These are phyloP conservation scores for Boletus coccyginus DNA, from an alignment of 768 basidiomycete genomes.

Conservation along the genomic window DNA sequence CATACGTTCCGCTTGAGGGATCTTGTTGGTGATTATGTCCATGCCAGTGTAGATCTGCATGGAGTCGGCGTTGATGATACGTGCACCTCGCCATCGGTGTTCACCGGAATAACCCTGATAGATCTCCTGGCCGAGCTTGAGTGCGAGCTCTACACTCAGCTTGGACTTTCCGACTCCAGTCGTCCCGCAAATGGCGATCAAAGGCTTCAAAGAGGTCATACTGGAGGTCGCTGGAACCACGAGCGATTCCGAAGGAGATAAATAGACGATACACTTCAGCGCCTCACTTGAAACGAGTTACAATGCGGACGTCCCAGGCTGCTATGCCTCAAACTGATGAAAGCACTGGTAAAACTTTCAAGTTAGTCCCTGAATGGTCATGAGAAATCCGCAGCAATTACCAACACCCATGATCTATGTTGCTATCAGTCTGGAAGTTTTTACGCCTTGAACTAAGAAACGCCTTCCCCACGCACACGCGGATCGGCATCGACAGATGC, in stretches of 20 bases:
- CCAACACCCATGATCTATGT: neutral
- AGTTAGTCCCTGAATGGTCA: too few species aligned
- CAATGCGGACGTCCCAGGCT: too few species aligned
- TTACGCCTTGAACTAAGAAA: too few species aligned
- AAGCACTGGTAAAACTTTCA: neutral
- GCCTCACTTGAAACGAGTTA: too few species aligned
- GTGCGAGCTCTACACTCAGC: conserved; percentile 84
- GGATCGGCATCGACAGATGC: too few species aligned
- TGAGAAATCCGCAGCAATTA: too few species aligned
- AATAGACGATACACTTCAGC: neutral
- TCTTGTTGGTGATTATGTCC: conserved; percentile 93
- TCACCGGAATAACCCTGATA: conserved; percentile 8
- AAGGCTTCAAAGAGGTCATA: conserved; percentile 47
- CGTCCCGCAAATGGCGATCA: conserved; percentile 88
- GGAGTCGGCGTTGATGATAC: conserved; percentile 92
- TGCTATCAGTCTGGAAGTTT: neutral
- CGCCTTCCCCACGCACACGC: neutral
- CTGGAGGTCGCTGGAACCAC: neutral
- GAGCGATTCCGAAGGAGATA: neutral
- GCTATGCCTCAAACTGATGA: neutral
- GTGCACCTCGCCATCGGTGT: conserved; percentile 56
- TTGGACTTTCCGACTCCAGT: conserved; percentile 97
- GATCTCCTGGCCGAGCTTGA: conserved; percentile 42
- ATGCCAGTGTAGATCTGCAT: conserved; percentile 96
- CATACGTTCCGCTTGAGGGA: conserved; percentile 67